Conservation (phyloP, 2,329 filamentous ascomycete genomes). For the Aspergillus proliferans region DNA sequence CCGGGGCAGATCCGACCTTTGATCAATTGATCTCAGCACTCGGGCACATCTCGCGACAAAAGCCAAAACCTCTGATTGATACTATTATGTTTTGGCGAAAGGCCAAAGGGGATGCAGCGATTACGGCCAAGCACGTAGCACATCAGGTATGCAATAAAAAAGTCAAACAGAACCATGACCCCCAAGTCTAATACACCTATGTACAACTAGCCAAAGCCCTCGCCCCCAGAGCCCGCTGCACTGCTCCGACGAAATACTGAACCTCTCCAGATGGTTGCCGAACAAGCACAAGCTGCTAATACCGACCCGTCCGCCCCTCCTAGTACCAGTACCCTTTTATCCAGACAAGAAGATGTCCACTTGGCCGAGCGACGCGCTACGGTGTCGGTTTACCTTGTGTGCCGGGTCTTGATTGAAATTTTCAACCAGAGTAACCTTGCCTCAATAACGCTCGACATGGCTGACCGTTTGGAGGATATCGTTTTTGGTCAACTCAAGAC, state of each 20-base stretch:
- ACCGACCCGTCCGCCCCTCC: conserved; percentile 17
- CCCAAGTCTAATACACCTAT: background rate
- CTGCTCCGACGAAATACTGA: conserved; percentile 70
- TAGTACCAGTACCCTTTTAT: conserved; percentile 32
- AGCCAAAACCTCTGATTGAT: conserved; percentile 91
- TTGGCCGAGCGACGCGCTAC: conserved; percentile 84
- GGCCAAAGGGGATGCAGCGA: conserved; percentile 84
- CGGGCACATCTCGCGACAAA: conserved; percentile 88
- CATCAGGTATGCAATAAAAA: conserved; percentile 21
- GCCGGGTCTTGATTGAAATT: conserved; percentile 86
- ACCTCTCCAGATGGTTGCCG: conserved; percentile 48
- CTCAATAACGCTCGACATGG: conserved; percentile 83
- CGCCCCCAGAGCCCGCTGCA: conserved; percentile 36
- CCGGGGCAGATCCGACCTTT: conserved; percentile 78
- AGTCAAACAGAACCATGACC: conserved; percentile 20
- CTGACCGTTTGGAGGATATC: conserved; percentile 86
- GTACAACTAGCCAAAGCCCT: conserved; percentile 20
- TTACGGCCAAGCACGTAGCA: conserved; percentile 50
- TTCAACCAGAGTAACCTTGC: conserved; percentile 81
- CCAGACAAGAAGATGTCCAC: conserved; percentile 63
- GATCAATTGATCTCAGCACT: conserved; percentile 91
- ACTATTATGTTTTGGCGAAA: conserved; percentile 98
- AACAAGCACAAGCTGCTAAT: conserved; percentile 20
- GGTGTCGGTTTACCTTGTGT: conserved; percentile 92
- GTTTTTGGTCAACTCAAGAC: conserved; percentile 94